These are phyloP conservation scores for Penicillium sp. DNA, from an alignment of 2,329 filamentous ascomycete genomes.

Conservation along the genomic window DNA sequence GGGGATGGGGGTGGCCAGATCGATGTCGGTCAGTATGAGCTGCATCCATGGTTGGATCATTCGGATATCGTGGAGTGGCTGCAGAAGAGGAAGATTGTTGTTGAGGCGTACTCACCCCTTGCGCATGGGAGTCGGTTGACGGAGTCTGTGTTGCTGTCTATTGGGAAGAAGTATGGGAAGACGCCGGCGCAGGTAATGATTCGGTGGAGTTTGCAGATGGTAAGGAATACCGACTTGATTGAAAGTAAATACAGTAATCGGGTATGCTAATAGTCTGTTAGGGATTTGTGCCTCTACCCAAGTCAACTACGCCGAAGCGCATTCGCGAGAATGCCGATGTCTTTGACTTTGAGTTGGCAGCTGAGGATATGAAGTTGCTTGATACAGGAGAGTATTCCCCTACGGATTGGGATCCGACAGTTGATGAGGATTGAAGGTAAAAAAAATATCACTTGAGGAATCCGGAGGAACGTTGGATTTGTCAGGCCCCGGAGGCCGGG, in stretches of 20 bases:
- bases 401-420: slow-evolving; percentile 58
- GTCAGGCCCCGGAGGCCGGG: neutral
- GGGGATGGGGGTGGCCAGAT: slow-evolving; percentile 62
- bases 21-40: slow-evolving; percentile 75
- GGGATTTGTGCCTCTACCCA: slow-evolving; percentile 63
- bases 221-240: slow-evolving; percentile 42
- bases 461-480: neutral
- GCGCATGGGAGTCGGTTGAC: slow-evolving; percentile 68
- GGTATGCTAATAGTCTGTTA: slow-evolving; percentile 22
- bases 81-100: slow-evolving; percentile 62
- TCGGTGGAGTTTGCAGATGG: slow-evolving; percentile 78
- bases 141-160: slow-evolving; percentile 59
- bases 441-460: neutral
- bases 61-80: slow-evolving; percentile 65
- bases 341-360: slow-evolving; percentile 60
- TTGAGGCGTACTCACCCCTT: slow-evolving; percentile 79
- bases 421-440: slow-evolving; percentile 32
- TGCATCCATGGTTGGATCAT: slow-evolving; percentile 79
- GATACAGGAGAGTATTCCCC: slow-evolving; percentile 57
- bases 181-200: slow-evolving; percentile 72
- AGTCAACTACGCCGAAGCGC: slow-evolving; percentile 57
- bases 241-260: neutral
- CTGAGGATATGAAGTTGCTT: slow-evolving; percentile 57
- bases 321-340: slow-evolving; percentile 61
- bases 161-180: slow-evolving; percentile 68